These are phyloP conservation scores for Aspergillus carbonarius DNA, from an alignment of 2,329 filamentous ascomycete genomes.

Conservation along the genomic window DNA sequence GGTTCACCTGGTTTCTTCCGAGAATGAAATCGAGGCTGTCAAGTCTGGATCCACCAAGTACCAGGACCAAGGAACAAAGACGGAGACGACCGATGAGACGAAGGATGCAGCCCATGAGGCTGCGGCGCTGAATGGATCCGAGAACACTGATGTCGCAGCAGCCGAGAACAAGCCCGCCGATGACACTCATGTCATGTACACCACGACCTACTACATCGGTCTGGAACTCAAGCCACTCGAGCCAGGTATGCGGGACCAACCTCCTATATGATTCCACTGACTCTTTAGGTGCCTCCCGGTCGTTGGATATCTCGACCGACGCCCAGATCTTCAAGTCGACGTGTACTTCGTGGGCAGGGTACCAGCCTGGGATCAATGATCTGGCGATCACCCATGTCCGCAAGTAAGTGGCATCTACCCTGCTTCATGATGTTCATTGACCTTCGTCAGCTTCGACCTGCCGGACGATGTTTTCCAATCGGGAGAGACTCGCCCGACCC, in stretches of 20 bases:
- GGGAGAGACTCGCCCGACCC: constrained; percentile 69
- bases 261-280: constrained; percentile 29
- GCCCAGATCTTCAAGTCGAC: constrained; percentile 84
- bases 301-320: constrained; percentile 64
- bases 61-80: constrained; percentile 55
- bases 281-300: constrained; percentile 45
- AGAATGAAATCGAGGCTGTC: constrained; percentile 62
- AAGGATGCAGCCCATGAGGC: constrained; percentile 51
- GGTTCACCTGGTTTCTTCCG: constrained; percentile 66
- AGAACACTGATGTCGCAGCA: constrained; percentile 40
- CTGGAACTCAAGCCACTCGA: constrained; percentile 72
- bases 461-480: constrained; percentile 84
- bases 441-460: constrained; percentile 67
- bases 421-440: constrained; percentile 13
- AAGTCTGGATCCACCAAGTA: constrained; percentile 62
- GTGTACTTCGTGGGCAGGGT: constrained; percentile 74
- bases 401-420: constrained; percentile 61
- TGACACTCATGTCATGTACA: constrained; percentile 64
- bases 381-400: constrained; percentile 80
- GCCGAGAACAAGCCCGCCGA: constrained; percentile 37
- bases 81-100: constrained; percentile 52
- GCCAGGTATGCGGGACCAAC: constrained; percentile 58
- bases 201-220: constrained; percentile 92
- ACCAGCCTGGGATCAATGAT: constrained; percentile 71
- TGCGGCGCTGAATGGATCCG: constrained; percentile 48